Evolutionary conservation across 768 basidiomycete species (phyloP).

Genomic region (Gloeophyllum trabeum): DNA sequence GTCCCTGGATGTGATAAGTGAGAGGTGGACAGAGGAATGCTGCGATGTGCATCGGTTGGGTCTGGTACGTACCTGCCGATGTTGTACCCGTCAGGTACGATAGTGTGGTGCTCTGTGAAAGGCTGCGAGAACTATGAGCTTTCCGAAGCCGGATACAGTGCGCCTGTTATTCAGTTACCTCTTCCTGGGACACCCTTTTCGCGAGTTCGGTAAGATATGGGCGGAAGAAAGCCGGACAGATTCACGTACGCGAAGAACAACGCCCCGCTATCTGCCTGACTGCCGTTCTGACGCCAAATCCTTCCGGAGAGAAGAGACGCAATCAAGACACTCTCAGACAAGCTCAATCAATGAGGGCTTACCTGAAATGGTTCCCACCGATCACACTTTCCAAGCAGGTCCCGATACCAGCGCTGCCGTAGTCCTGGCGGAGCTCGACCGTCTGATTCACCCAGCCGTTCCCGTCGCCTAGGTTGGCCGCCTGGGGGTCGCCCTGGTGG

Average conservation of each 20-base stretch:
- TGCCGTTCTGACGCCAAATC: conserved; percentile 18
- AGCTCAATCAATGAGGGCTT: too few relatives aligned
- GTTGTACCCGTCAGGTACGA: conserved; percentile 19
- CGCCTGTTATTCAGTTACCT: too few relatives aligned
- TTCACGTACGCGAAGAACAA: conserved; percentile 22
- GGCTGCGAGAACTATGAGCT: conserved; percentile 6
- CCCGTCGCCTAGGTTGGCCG: conserved; percentile 37
- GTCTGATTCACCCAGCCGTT: conserved; percentile 31
- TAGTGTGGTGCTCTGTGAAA: conserved; percentile 14
- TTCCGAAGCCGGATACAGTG: too few relatives aligned
- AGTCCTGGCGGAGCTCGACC: conserved; percentile 33
- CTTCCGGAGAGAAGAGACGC: too few relatives aligned
- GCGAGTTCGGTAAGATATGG: too few relatives aligned
- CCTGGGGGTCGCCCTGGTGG: conserved; percentile 24
- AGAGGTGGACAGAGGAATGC: not conserved
- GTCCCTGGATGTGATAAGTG: not conserved
- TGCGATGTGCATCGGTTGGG: not conserved
- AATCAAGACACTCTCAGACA: too few relatives aligned
- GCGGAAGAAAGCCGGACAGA: not conserved
- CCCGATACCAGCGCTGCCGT: conserved; percentile 21
- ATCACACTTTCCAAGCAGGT: conserved; percentile 26
- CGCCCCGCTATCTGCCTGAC: conserved; percentile 17
- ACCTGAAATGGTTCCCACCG: conserved; percentile 1
- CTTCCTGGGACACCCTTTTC: not conserved
- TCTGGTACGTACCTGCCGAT: conserved; percentile 14